Evolutionary conservation across 2,329 filamentous ascomycete genomes (phyloP).

Genomic region (Cladosporium sp.): DNA sequence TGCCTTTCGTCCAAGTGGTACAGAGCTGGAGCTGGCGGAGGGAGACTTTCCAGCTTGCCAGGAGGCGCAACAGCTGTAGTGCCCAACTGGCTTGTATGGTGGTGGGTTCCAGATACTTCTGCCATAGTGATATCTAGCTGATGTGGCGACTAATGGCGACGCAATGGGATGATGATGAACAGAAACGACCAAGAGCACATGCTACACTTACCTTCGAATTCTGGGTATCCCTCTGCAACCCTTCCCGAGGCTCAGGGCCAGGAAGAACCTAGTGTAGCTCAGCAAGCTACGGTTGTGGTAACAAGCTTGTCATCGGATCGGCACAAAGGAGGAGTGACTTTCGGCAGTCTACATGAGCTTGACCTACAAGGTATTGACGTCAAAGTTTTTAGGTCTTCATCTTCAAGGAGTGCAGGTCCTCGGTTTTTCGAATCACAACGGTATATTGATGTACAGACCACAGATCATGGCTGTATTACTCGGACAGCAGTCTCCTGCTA

Average conservation of each 20-base stretch:
- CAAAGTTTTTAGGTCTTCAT: too few species aligned
- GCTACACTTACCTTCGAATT: neutral
- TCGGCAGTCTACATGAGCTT: too few species aligned
- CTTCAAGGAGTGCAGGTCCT: too few species aligned
- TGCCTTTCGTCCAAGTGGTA: slow-evolving; percentile 1
- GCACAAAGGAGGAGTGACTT: too few species aligned
- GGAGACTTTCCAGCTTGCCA: neutral
- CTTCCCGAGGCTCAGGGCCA: neutral
- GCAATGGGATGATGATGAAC: neutral
- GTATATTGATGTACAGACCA: too few species aligned
- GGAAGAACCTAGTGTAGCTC: neutral
- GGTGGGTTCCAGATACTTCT: neutral
- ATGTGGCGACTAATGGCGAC: neutral
- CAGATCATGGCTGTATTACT: too few species aligned
- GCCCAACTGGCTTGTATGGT: slow-evolving; percentile 7
- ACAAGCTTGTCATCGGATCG: neutral
- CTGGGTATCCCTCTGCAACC: neutral
- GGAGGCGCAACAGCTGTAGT: slow-evolving; percentile 1
- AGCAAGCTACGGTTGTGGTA: neutral
- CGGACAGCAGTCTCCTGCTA: too few species aligned
- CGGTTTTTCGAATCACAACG: too few species aligned
- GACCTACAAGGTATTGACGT: too few species aligned
- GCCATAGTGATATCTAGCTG: neutral
- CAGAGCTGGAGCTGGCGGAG: slow-evolving; percentile 1
- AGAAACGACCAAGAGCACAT: neutral